Conservation (phyloP, 306 rosid genomes). For the Clitoria ternatea region DNA sequence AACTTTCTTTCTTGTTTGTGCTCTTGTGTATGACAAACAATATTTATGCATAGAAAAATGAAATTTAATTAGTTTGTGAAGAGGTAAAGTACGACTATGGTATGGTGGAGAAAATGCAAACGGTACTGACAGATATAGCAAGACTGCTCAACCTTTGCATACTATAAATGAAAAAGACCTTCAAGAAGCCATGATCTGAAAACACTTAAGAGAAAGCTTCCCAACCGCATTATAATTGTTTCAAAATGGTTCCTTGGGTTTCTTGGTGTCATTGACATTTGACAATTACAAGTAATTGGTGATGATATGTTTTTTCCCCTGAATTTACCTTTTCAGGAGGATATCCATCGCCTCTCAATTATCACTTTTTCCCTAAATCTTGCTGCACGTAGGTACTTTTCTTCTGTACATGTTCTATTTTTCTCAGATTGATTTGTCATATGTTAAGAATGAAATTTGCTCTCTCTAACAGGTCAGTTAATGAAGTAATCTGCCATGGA, state of each 20-base stretch:
- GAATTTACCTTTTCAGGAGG: slow-evolving; percentile 53
- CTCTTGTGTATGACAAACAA: no score
- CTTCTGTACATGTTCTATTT: slow-evolving; percentile 25
- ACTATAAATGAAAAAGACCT: no score
- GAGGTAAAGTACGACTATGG: background rate
- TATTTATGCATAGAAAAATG: background rate
- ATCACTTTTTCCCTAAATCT: slow-evolving; percentile 89
- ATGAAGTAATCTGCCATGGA: slow-evolving; percentile 97
- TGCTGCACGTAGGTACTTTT: slow-evolving; percentile 96
- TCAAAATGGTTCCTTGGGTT: no score
- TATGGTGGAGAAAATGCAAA: background rate
- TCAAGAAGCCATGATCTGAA: no score
- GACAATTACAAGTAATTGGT: background rate
- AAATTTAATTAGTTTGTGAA: background rate
- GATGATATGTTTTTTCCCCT: slow-evolving; percentile 4
- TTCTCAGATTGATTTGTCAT: background rate
- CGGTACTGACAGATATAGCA: background rate
- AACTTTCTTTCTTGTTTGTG: no score
- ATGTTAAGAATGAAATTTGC: slow-evolving; percentile 7
- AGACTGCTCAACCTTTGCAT: background rate
- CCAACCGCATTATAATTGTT: background rate
- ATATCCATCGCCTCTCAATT: slow-evolving; percentile 90
- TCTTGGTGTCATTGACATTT: slow-evolving; percentile 9
- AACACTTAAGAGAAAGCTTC: no score
- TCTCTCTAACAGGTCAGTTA: slow-evolving; percentile 66